Evolutionary conservation across 1,284 basidiomycete species (phyloP), one percentile per base, ranked within the genome.

Genomic region (Austroboletus sp.): DNA sequence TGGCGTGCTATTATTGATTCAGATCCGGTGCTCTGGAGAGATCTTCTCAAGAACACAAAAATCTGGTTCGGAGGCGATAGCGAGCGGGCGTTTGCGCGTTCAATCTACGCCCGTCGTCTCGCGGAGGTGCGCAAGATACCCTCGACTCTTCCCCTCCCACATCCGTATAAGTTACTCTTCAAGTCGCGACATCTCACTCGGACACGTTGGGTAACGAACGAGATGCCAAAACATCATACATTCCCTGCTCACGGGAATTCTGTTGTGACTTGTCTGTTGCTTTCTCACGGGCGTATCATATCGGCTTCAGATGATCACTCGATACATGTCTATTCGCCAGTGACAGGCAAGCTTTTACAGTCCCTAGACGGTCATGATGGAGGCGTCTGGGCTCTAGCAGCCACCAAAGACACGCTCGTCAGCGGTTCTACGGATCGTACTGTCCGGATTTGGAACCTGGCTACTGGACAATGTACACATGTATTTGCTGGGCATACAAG

Each of bases 351-450:
- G 39, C 74, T 89, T 19, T 66, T 85, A 5, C 80, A 78, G 43
- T 79, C 82, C 1, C 74, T 97, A 16, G 77, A 86, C 47, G 93
- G 93, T 2, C 94, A 97, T 61, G 88, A 93, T 59, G 93, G 93
- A 34, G 93, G 94, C 27, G 91, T 97, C 2, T 97, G 93, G 93
- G 93, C 94, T 7, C 72, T 97, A 16, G 85, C 86, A 2, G 82
- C 85, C 2, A 83, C 76, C 48, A 82, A 87, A 61, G 85, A 95
- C 60, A 86, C 82, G 1, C 79, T 97, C 10, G 93, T 97, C 51
- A 91, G 85, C 51, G 94, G 93, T 15, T 90, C 88, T 29, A 97
- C 94, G 5, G 93, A 97, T 69, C 81, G 93, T 27, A 95, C 90
- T 1, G 89, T 97, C 32, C 80, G 94, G 36, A 85, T 96, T 40